Percentiles rank a stretch among this genome's conserved stretches.
phyloP scores from a whole-genome alignment of 2,329 filamentous ascomycete genomes.

The Apiospora arundinis region DNA sequence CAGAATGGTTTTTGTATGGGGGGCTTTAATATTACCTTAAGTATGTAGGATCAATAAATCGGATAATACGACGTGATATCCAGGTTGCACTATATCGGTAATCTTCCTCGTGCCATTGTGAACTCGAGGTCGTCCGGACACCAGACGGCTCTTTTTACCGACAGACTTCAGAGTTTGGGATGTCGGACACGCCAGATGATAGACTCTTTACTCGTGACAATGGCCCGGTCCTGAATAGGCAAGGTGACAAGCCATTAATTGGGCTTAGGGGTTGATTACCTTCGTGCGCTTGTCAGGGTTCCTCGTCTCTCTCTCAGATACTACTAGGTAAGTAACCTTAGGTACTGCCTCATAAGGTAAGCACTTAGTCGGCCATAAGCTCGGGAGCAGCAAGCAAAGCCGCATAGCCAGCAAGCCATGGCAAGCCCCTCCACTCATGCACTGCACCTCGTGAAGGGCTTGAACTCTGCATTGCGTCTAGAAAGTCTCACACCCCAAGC shows the following conservation, averaged over 20 bases:
- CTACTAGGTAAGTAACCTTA: no score
- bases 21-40: not conserved
- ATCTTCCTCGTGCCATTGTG: not conserved
- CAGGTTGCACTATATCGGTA: not conserved
- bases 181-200: conserved; percentile 1
- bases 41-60: not conserved
- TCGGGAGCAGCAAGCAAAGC: not conserved
- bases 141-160: not conserved
- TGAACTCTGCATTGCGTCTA: not conserved
- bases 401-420: not conserved
- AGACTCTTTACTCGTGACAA: conserved; percentile 11
- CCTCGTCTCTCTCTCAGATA: not conserved
- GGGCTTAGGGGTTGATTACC: not conserved
- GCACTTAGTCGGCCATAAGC: conserved; percentile 1
- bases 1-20: not conserved
- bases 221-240: not conserved
- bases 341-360: no score
- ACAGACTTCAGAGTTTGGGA: not conserved
- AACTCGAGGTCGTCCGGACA: not conserved
- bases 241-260: not conserved
- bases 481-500: not conserved
- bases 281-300: not conserved
- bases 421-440: not conserved
- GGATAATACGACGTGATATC: not conserved
- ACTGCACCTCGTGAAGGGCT: not conserved